Evolutionary conservation across 352 stramenopile genomes (phyloP).

Genomic region (Paralagenidium karlingii): DNA sequence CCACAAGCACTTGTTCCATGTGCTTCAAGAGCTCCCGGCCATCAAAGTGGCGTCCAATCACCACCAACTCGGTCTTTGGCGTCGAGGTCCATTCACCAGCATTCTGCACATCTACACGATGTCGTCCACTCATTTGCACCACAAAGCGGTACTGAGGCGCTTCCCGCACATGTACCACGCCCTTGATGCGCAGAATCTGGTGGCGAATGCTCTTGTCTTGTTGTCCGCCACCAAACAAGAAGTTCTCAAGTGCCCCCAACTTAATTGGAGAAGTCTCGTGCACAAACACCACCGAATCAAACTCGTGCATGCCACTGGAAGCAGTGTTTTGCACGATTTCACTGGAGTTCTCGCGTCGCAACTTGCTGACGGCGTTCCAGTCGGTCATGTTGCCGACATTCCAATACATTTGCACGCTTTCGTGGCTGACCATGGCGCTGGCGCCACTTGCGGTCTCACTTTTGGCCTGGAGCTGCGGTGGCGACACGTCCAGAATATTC

Average conservation of each 20-base stretch:
- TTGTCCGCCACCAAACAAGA: slow-evolving; percentile 22
- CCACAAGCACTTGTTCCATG: no score
- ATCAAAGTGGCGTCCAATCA: no score
- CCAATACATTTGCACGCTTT: slow-evolving; percentile 48
- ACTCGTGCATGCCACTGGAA: no score
- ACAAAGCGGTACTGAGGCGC: slow-evolving; percentile 45
- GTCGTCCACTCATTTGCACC: slow-evolving; percentile 54
- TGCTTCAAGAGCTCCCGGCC: no score
- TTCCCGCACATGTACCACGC: slow-evolving; percentile 49
- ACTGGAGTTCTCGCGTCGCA: slow-evolving; percentile 12
- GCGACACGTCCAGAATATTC: slow-evolving; percentile 56
- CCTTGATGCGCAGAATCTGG: slow-evolving; percentile 35
- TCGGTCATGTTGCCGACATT: slow-evolving; percentile 19
- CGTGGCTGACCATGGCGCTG: slow-evolving; percentile 27
- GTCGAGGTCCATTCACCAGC: slow-evolving; percentile 33
- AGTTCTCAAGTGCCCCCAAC: slow-evolving; percentile 35
- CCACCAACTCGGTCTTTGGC: slow-evolving; percentile 58
- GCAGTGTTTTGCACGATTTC: background rate
- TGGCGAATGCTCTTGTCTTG: slow-evolving; percentile 8
- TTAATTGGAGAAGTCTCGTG: slow-evolving; percentile 16
- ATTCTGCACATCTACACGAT: slow-evolving; percentile 52
- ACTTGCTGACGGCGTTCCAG: slow-evolving; percentile 15
- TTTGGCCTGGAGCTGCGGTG: slow-evolving; percentile 13
- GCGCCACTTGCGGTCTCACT: slow-evolving; percentile 31
- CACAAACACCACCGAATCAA: slow-evolving; percentile 36